A percentile compares a stretch with the other conserved stretches of the same genome.
phyloP scores from a whole-genome alignment of 768 basidiomycete genomes.

The Xerocomus potaroensis region DNA sequence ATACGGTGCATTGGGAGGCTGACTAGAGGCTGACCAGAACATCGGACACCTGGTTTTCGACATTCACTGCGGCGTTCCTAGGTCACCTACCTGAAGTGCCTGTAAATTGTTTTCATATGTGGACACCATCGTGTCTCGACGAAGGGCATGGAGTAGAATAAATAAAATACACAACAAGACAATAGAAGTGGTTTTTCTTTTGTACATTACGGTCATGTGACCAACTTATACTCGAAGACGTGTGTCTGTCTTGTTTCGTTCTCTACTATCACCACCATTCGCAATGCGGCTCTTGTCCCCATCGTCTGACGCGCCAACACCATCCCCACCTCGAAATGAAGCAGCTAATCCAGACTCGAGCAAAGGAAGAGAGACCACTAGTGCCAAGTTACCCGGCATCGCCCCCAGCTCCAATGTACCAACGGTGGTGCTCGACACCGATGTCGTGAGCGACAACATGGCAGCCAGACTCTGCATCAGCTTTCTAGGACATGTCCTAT shows the following conservation, averaged over 20 bases:
- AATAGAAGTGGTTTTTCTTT: no score
- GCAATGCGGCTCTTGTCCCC: slow-evolving; percentile 17
- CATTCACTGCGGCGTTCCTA: no score
- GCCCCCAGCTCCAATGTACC: slow-evolving; percentile 30
- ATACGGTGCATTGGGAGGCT: not conserved
- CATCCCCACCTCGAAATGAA: not conserved
- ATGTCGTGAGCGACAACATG: slow-evolving; percentile 50
- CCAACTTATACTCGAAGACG: no score
- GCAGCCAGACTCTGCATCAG: slow-evolving; percentile 62
- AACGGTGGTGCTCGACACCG: slow-evolving; percentile 43
- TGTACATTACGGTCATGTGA: no score
- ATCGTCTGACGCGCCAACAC: not conserved
- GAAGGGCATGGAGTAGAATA: no score
- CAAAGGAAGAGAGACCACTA: not conserved
- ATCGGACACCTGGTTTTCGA: no score
- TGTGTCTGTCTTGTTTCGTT: no score
- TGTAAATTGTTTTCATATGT: no score
- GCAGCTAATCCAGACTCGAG: not conserved
- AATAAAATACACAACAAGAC: no score
- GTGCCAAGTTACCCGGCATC: not conserved
- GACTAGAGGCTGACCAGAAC: not conserved
- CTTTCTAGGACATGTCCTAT: slow-evolving; percentile 66
- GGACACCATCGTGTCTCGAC: no score
- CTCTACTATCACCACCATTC: not conserved
- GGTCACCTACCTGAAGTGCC: no score